Evolutionary conservation across 306 rosid species (phyloP).

Genomic region (Gastrolobium bilobum): DNA sequence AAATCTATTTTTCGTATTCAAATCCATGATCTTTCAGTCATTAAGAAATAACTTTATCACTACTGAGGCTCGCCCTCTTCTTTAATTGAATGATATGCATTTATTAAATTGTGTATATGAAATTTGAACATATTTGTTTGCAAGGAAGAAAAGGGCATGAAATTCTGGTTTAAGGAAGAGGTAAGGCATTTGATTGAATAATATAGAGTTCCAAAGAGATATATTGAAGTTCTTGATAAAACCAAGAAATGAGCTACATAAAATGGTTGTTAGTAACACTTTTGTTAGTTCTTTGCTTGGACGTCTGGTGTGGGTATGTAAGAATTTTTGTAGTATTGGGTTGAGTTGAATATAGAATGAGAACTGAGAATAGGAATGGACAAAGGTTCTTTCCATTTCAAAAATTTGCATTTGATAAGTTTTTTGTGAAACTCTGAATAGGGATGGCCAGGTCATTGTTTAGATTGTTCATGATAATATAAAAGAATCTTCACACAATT

Average conservation of each 20-base stretch:
- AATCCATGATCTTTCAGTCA: no score
- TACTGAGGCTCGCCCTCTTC: no score
- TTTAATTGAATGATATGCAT: no score
- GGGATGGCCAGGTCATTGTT: no score
- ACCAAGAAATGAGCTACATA: conserved; percentile 65
- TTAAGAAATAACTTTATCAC: no score
- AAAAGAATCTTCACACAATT: no score
- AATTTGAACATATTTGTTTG: conserved; percentile 26
- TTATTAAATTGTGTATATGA: background rate
- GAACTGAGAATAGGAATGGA: conserved; percentile 25
- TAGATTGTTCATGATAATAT: no score
- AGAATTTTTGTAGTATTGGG: conserved; percentile 44
- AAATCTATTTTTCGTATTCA: no score
- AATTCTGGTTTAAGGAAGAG: conserved; percentile 94
- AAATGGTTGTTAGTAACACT: conserved; percentile 20
- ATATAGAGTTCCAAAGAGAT: conserved; percentile 90
- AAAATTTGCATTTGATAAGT: no score
- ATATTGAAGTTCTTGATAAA: conserved; percentile 91
- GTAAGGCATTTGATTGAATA: conserved; percentile 87
- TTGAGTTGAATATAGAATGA: conserved; percentile 30
- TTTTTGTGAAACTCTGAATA: no score
- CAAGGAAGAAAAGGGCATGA: conserved; percentile 94
- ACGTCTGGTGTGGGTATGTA: conserved; percentile 5
- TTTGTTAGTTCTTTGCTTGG: conserved; percentile 6
- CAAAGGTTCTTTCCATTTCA: conserved; percentile 38